Conservation (phyloP, 306 rosid genomes). For the Hippophae rhamnoides region DNA sequence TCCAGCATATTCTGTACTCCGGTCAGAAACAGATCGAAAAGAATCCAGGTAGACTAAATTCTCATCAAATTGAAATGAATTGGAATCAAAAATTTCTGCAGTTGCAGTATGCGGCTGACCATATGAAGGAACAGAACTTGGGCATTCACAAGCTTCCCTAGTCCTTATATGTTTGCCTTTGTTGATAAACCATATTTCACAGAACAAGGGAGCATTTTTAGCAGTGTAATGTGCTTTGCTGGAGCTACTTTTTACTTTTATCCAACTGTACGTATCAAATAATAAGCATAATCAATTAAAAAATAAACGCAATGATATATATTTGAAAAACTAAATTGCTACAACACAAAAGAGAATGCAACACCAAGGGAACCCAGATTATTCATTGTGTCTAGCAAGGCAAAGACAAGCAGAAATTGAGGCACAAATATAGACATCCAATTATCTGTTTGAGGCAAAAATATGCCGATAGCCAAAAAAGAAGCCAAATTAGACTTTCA, state of each 20-base stretch:
- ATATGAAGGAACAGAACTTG: slow-evolving; percentile 31
- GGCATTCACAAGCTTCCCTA: slow-evolving; percentile 56
- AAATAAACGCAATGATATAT: too few species aligned
- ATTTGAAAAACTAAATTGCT: too few species aligned
- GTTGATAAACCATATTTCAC: slow-evolving; percentile 80
- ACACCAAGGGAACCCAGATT: too few species aligned
- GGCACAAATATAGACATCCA: too few species aligned
- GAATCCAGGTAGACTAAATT: slow-evolving; percentile 20
- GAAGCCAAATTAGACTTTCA: too few species aligned
- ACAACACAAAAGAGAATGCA: too few species aligned
- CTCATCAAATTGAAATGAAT: slow-evolving; percentile 31
- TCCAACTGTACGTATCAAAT: slow-evolving; percentile 32
- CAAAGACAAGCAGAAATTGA: too few species aligned
- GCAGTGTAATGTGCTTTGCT: slow-evolving; percentile 66
- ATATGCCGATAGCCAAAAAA: too few species aligned
- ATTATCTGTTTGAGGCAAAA: too few species aligned
- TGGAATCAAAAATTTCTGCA: slow-evolving; percentile 24
- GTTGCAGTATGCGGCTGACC: slow-evolving; percentile 30
- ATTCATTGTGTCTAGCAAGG: too few species aligned
- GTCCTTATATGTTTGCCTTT: slow-evolving; percentile 77
- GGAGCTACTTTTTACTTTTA: slow-evolving; percentile 65
- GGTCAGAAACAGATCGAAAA: slow-evolving; percentile 31
- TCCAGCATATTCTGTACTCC: slow-evolving; percentile 19
- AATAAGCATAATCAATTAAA: too few species aligned
- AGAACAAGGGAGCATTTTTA: slow-evolving; percentile 53